Evolutionary conservation across 306 rosid genomes (phyloP).

Genomic region (Senna siamea): DNA sequence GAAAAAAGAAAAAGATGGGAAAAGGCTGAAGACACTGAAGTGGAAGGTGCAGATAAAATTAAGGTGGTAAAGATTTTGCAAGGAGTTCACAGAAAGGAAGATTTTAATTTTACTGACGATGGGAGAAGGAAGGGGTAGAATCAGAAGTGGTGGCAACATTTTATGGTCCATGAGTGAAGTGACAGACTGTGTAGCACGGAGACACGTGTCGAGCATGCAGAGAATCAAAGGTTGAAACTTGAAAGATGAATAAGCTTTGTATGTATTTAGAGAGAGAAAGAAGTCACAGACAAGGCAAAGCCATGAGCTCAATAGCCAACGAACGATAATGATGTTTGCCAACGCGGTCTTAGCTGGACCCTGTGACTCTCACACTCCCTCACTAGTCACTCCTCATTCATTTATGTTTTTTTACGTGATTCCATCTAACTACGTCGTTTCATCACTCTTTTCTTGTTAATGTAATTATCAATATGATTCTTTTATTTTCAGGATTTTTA

Average conservation of each 20-base stretch:
- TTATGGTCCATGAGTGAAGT: neutral
- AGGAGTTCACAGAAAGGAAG: constrained; percentile 6
- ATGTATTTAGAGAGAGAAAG: neutral
- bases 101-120: neutral
- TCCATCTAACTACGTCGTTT: no score
- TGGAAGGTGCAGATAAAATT: constrained; percentile 25
- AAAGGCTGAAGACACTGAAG: neutral
- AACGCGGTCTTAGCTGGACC: constrained; percentile 67
- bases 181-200: neutral
- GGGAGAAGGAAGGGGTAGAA: neutral
- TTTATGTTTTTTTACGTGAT: no score
- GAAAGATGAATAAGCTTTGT: no score
- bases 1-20: neutral
- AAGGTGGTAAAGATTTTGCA: constrained; percentile 42
- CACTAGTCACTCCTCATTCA: no score
- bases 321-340: constrained; percentile 57
- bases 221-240: constrained; percentile 29
- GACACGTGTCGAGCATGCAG: constrained; percentile 68
- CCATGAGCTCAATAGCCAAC: constrained; percentile 28
- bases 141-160: neutral
- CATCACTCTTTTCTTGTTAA: no score
- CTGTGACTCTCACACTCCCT: neutral
- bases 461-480: no score
- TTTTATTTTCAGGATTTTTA: no score
- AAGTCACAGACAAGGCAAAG: constrained; percentile 17